These are phyloP conservation scores for Claviceps sp. DNA, from an alignment of 2,329 filamentous ascomycete species.

Conservation along the genomic window DNA sequence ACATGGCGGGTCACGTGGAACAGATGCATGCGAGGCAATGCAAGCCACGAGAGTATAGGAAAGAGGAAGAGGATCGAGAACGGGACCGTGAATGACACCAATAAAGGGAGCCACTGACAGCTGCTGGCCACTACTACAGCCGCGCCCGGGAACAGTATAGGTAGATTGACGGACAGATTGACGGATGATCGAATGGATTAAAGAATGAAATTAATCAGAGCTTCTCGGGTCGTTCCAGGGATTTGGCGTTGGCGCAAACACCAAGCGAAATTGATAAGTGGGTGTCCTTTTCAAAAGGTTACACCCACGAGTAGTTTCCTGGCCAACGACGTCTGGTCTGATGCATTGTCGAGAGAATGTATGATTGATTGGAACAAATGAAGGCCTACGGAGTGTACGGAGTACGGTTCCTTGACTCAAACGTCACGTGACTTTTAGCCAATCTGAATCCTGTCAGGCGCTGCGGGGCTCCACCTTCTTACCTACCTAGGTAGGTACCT, in stretches of 20 bases:
- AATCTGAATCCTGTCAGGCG: not conserved
- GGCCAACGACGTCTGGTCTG: conserved; percentile 2
- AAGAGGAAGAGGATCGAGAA: not conserved
- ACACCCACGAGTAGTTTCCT: not conserved
- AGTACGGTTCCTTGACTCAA: too few species aligned
- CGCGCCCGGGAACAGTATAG: not conserved
- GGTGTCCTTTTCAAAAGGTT: too few species aligned
- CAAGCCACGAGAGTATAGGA: conserved; percentile 1
- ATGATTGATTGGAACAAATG: too few species aligned
- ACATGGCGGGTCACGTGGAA: conserved; percentile 27
- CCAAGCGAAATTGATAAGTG: not conserved
- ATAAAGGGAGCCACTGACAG: not conserved
- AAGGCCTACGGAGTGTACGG: too few species aligned
- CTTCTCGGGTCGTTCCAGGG: not conserved
- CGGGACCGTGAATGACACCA: not conserved
- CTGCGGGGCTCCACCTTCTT: not conserved
- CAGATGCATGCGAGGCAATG: conserved; percentile 8
- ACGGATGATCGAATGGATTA: not conserved
- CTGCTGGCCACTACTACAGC: conserved; percentile 1
- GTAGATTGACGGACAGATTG: not conserved
- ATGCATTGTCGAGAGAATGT: not conserved
- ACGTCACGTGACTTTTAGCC: not conserved
- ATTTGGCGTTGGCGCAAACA: not conserved
- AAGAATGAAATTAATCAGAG: not conserved
- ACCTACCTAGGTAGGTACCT: not conserved